These are phyloP conservation scores for Biscutella laevigata DNA, from an alignment of 441 rosid genomes.

Conservation along the genomic window DNA sequence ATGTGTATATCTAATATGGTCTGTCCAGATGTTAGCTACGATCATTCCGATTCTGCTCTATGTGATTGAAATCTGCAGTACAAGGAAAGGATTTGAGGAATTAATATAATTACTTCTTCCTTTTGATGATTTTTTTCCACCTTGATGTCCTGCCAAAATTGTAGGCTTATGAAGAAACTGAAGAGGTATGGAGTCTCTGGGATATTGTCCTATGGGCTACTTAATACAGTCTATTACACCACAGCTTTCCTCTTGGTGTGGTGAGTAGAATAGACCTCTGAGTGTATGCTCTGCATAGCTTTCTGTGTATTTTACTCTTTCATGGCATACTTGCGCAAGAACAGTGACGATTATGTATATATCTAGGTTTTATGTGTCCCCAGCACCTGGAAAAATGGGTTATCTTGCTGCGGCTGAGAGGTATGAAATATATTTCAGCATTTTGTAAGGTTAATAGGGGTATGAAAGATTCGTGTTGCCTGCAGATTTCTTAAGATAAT, in stretches of 20 bases:
- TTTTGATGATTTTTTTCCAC: neutral
- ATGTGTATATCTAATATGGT: neutral
- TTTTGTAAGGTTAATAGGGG: conserved; percentile 3
- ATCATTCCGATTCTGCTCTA: neutral
- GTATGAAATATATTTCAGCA: conserved; percentile 28
- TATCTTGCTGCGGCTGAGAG: conserved; percentile 66
- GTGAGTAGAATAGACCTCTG: conserved; percentile 34
- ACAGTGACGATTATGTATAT: neutral
- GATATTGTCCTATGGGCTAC: conserved; percentile 66
- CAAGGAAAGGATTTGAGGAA: neutral
- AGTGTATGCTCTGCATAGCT: neutral
- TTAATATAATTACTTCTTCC: neutral
- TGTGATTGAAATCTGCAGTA: conserved; percentile 5
- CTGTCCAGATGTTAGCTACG: neutral
- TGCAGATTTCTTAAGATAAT: conserved; percentile 79
- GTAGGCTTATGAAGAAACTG: conserved; percentile 54
- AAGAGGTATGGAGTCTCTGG: conserved; percentile 84
- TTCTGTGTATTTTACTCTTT: neutral
- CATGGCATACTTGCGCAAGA: conserved; percentile 10
- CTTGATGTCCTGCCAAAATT: conserved; percentile 8
- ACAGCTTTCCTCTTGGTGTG: conserved; percentile 72
- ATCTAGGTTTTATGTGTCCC: conserved; percentile 79
- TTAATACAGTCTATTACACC: conserved; percentile 75
- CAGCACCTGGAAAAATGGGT: conserved; percentile 78
- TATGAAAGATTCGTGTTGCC: conserved; percentile 4